These are phyloP conservation scores for Cryptosporidium sp. DNA, from an alignment of 169 alveolate genomes.

Conservation along the genomic window DNA sequence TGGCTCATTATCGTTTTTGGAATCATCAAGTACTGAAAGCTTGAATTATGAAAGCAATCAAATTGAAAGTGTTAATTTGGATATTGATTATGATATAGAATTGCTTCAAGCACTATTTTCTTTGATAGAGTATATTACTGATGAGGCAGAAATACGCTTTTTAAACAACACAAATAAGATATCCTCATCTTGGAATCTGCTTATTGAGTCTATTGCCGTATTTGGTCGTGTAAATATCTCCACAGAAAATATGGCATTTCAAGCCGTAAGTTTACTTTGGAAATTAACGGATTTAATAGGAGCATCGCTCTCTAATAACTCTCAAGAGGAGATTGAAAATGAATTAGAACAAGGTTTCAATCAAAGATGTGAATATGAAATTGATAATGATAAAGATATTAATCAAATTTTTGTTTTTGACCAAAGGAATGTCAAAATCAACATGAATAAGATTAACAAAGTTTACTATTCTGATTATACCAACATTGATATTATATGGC, in stretches of 20 bases:
- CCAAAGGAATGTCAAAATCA: constrained; percentile 36
- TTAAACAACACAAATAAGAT: neutral
- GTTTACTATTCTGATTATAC: constrained; percentile 13
- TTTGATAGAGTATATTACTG: constrained; percentile 32
- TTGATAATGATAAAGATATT: neutral
- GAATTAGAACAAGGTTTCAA: neutral
- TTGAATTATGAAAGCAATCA: neutral
- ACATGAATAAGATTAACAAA: neutral
- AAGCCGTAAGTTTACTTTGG: constrained; percentile 70
- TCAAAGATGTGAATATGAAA: neutral
- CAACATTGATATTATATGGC: constrained; percentile 38
- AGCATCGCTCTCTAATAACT: neutral
- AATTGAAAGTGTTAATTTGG: neutral
- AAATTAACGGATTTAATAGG: constrained; percentile 51
- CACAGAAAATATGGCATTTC: constrained; percentile 41
- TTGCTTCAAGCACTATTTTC: constrained; percentile 28
- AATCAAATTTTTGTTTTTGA: neutral
- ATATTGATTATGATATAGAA: constrained; percentile 24
- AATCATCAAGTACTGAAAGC: neutral
- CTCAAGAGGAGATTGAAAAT: neutral
- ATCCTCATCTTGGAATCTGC: constrained; percentile 54
- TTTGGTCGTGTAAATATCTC: constrained; percentile 49
- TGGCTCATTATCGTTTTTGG: neutral
- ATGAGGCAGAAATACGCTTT: constrained; percentile 29
- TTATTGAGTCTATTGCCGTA: constrained; percentile 47